Evolutionary conservation across 371 early-diverging fungal species (phyloP).

Genomic region (Basidiobolus meristosporus): DNA sequence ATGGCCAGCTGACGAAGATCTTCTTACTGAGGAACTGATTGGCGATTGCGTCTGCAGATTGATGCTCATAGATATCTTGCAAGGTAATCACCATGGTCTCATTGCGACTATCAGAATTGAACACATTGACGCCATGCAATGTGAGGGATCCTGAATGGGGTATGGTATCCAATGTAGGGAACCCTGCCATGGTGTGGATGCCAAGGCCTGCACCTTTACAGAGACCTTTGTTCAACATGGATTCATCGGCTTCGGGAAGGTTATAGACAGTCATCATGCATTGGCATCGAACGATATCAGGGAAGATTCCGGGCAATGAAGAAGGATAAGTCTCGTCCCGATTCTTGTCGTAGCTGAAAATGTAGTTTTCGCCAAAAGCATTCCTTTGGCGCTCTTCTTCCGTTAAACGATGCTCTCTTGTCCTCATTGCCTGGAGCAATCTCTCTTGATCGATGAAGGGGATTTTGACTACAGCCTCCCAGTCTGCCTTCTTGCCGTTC

Average conservation of each 20-base stretch:
- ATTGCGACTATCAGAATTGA: conserved; percentile 23
- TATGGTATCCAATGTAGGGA: conserved; percentile 73
- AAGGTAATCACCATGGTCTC: conserved; percentile 65
- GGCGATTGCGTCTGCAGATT: conserved; percentile 24
- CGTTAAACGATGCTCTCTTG: conserved; percentile 39
- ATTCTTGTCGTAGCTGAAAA: conserved; percentile 30
- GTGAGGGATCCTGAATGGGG: conserved; percentile 41
- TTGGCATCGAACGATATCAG: conserved; percentile 6
- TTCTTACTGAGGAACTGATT: conserved; percentile 25
- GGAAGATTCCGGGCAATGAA: conserved; percentile 50
- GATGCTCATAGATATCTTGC: conserved; percentile 23
- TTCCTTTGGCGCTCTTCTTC: conserved; percentile 50
- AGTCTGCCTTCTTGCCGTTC: conserved; percentile 96
- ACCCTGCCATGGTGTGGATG: conserved; percentile 57
- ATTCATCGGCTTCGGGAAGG: conserved; percentile 7
- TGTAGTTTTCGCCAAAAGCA: conserved; percentile 37
- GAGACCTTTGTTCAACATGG: conserved; percentile 35
- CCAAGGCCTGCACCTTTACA: conserved; percentile 47
- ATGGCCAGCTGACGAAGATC: conserved; percentile 67
- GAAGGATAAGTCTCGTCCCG: conserved; percentile 27
- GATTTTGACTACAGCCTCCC: conserved; percentile 93
- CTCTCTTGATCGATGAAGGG: conserved; percentile 86
- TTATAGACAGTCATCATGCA: not conserved
- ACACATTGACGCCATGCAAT: conserved; percentile 66
- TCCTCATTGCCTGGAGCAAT: conserved; percentile 59